Conservation (phyloP, 192 early-diverging fungal species). For the Entomortierella beljakovae region DNA sequence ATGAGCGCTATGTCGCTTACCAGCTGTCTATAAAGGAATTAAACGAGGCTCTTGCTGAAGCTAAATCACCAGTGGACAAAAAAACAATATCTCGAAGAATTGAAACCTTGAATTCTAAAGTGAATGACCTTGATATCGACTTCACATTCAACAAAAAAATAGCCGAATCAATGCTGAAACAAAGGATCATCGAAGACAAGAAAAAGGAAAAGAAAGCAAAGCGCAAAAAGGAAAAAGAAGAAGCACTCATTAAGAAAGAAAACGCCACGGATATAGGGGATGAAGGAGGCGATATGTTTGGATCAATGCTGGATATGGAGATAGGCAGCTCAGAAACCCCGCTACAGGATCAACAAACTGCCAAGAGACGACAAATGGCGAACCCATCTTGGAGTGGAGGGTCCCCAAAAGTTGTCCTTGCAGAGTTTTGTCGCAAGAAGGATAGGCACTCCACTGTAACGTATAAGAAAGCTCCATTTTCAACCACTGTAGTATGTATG, state of each 20-base stretch:
- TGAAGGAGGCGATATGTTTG: conserved; percentile 46
- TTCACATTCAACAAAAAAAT: conserved; percentile 54
- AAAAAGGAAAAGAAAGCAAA: conserved; percentile 33
- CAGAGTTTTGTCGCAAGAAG: conserved; percentile 52
- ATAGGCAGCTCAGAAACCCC: not conserved
- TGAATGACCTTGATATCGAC: conserved; percentile 54
- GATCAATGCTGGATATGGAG: conserved; percentile 45
- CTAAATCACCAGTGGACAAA: conserved; percentile 8
- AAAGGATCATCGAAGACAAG: conserved; percentile 32
- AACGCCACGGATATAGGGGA: conserved; percentile 7
- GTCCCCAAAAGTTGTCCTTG: conserved; percentile 47
- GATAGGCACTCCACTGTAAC: conserved; percentile 41
- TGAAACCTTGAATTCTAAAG: conserved; percentile 36
- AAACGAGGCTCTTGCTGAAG: conserved; percentile 13
- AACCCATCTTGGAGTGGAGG: conserved; percentile 52
- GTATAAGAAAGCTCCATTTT: conserved; percentile 20
- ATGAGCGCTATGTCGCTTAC: conserved; percentile 42
- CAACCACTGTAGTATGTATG: conserved; percentile 5
- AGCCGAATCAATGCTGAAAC: conserved; percentile 40
- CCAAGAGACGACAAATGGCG: conserved; percentile 27
- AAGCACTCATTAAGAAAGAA: conserved; percentile 18
- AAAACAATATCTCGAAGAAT: conserved; percentile 32
- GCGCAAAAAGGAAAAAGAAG: conserved; percentile 47
- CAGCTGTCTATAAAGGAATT: conserved; percentile 20
- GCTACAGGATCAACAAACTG: not conserved